Conservation (phyloP, 805 yeast species). For the Metschnikowia vanudenii region DNA sequence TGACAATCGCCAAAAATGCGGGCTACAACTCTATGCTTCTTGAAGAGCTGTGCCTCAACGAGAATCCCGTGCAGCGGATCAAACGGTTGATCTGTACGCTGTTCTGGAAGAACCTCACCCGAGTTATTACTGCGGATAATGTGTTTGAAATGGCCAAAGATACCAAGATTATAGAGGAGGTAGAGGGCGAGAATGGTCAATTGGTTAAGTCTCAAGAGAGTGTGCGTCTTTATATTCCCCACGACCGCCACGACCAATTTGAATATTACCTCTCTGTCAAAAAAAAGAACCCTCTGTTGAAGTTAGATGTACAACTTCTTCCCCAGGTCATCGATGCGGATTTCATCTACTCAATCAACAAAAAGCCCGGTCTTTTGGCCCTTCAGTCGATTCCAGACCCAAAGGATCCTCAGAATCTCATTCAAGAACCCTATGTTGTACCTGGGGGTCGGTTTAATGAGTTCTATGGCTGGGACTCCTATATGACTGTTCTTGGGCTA, state of each 20-base stretch:
- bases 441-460: constrained; percentile 98
- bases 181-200: constrained; percentile 31
- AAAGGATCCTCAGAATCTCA: constrained; percentile 47
- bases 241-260: constrained; percentile 65
- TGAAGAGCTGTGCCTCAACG: constrained; percentile 81
- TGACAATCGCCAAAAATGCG: constrained; percentile 78
- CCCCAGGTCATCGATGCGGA: constrained; percentile 77
- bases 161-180: constrained; percentile 64
- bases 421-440: constrained; percentile 83
- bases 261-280: constrained; percentile 62
- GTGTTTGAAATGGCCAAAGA: constrained; percentile 73
- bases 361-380: constrained; percentile 82
- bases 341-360: constrained; percentile 71
- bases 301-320: constrained; percentile 71
- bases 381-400: constrained; percentile 68
- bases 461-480: constrained; percentile 97
- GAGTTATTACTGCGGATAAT: constrained; percentile 61
- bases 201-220: constrained; percentile 45
- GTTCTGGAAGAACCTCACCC: constrained; percentile 79
- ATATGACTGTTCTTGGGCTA: constrained; percentile 85
- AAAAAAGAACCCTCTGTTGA: constrained; percentile 49
- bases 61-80: constrained; percentile 81
- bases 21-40: constrained; percentile 76
- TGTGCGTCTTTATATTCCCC: constrained; percentile 79
- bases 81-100: constrained; percentile 68